Evolutionary conservation across 139 green algal genomes (phyloP), one percentile per base, ranked within the genome.

Genomic region (Trebouxia sp.): DNA sequence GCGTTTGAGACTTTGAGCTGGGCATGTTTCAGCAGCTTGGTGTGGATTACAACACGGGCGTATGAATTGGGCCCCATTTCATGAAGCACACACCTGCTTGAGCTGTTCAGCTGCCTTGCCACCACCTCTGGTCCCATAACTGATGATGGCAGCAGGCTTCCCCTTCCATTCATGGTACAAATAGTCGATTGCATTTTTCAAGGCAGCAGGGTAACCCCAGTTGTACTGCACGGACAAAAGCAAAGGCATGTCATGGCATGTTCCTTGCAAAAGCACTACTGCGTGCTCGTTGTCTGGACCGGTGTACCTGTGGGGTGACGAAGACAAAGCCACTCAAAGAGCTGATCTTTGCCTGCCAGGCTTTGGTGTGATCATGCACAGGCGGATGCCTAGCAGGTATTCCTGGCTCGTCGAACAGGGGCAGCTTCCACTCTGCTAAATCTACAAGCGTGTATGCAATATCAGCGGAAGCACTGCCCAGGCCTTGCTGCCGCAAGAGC

Each of bases 161-260:
- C 65, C 65, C 8, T 47, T 45, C 65, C 65, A 75, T 20, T 28
- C 38, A 45, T 45, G 32, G 20, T 75, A 75, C 20, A 75, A 28
- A 14, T 75, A 75, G 7, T 75, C 65, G 30, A 75, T 24, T n/a
- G 65, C 65, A 75, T 75, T 75, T 14, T 75, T 75, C 35, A 75
- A 47, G 17, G 65, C 65, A 48, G 65, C 65, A 38, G 65, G 65
- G 47, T 75, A 75, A n/a, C 65, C 65, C 65, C 35, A 75, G 35
- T 75, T 75, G 65, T 75, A 75, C 65, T 75, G 65, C 14, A 58
- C 26, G 50, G 3, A 65, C 9, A 32, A 48, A 7, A 37, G 56
- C 56, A 69, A 35, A 12, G 3, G 35, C 6, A 5, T 38, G 22
- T 69, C 56, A 69, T 32, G 14, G 22, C 20, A 0, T 43, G 20